Evolutionary conservation across 1,284 basidiomycete genomes (phyloP).

Genomic region (Gomphus sp.): DNA sequence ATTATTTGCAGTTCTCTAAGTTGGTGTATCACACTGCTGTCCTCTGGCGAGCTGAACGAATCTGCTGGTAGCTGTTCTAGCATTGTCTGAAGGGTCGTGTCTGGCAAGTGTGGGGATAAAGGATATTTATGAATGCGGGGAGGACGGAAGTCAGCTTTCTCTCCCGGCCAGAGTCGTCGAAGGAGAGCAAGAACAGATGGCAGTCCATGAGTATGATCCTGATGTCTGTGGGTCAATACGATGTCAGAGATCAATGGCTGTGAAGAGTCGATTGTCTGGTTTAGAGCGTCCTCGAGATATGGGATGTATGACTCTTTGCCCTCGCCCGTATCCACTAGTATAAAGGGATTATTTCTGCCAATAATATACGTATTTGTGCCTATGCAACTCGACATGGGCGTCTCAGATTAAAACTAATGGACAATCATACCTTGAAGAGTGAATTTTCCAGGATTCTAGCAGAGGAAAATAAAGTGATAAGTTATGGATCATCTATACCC

Average conservation of each 20-base stretch:
- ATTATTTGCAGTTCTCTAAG: constrained; percentile 46
- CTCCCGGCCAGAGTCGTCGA: constrained; percentile 39
- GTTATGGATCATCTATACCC: not conserved
- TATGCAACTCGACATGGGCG: constrained; percentile 16
- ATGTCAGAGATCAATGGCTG: constrained; percentile 62
- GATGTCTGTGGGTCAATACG: constrained; percentile 86
- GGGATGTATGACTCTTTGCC: constrained; percentile 63
- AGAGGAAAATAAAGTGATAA: not conserved
- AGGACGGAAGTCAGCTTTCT: constrained; percentile 32
- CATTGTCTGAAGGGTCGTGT: constrained; percentile 31
- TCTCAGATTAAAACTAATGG: not conserved
- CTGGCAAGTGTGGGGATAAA: constrained; percentile 22
- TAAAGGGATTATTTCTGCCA: constrained; percentile 57
- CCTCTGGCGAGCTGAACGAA: constrained; percentile 27
- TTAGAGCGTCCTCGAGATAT: constrained; percentile 52
- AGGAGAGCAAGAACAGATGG: constrained; percentile 64
- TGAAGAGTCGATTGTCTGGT: constrained; percentile 22
- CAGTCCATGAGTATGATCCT: constrained; percentile 80
- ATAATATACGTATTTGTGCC: constrained; percentile 94
- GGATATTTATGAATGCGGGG: constrained; percentile 68
- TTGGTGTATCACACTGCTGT: constrained; percentile 42
- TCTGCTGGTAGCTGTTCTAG: constrained; percentile 33
- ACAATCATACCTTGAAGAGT: constrained; percentile 68
- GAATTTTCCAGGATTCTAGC: constrained; percentile 83
- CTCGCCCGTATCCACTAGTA: constrained; percentile 87